These are phyloP conservation scores for Eurotiales sp. DNA, from an alignment of 2,329 filamentous ascomycete species.

Conservation along the genomic window DNA sequence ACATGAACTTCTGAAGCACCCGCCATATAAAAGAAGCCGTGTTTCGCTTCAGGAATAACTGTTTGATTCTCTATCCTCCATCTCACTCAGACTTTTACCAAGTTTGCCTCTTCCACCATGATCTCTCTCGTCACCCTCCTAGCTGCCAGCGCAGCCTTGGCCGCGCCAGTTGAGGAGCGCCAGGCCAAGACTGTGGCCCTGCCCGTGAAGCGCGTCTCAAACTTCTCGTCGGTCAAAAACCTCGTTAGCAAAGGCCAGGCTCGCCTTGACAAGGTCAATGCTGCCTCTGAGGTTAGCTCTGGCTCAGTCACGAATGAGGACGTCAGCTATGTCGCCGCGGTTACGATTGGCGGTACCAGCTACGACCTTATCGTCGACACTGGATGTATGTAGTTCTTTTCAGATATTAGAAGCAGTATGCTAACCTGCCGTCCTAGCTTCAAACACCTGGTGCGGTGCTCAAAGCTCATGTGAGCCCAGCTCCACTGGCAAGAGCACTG, in stretches of 20 bases:
- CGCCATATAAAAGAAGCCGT: conserved; percentile 1
- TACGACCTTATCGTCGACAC: conserved; percentile 8
- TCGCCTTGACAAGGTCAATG: conserved; percentile 2
- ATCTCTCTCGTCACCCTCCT: conserved; percentile 3
- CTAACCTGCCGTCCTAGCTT: not conserved
- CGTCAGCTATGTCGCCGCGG: conserved; percentile 6
- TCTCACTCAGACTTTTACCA: not conserved
- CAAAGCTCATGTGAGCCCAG: conserved; percentile 4
- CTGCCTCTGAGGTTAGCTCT: not conserved
- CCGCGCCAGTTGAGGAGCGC: not conserved
- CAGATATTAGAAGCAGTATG: not conserved
- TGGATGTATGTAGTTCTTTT: conserved; percentile 6
- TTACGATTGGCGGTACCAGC: conserved; percentile 1
- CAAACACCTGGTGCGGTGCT: conserved; percentile 11
- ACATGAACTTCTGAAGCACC: not conserved
- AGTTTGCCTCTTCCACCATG: not conserved
- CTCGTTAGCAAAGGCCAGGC: conserved; percentile 4
- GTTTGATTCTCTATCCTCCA: not conserved
- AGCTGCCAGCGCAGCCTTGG: conserved; percentile 4
- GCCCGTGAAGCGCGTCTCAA: conserved; percentile 5
- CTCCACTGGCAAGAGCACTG: conserved; percentile 4
- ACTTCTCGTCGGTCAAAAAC: conserved; percentile 4
- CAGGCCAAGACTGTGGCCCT: not conserved
- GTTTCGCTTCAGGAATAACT: not conserved
- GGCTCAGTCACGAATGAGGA: conserved; percentile 9